These are phyloP conservation scores for Begonia peltatifolia DNA, from an alignment of 306 rosid species.

Conservation along the genomic window DNA sequence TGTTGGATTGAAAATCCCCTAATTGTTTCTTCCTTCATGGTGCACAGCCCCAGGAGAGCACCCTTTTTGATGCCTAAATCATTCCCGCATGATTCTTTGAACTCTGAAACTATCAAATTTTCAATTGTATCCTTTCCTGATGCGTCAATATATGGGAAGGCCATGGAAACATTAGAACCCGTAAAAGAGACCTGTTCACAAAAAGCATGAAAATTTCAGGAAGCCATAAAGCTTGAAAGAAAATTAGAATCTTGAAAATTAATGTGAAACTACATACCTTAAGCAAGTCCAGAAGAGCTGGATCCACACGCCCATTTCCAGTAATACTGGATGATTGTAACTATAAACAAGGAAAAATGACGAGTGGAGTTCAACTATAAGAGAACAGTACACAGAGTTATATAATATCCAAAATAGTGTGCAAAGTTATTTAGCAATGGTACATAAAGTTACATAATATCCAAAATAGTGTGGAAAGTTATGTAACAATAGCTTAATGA, in stretches of 20 bases:
- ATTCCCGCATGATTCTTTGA: conserved; percentile 64
- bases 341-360: conserved; percentile 15
- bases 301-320: conserved; percentile 31
- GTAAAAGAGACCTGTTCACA: conserved; percentile 53
- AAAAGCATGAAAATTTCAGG: conserved; percentile 7
- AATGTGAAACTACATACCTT: conserved; percentile 37
- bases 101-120: conserved; percentile 54
- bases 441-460: too few relatives aligned
- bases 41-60: conserved; percentile 53
- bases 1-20: conserved; percentile 29
- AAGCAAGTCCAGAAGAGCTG: conserved; percentile 52
- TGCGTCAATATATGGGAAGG: conserved; percentile 77
- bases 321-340: conserved; percentile 64
- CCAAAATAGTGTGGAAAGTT: too few relatives aligned
- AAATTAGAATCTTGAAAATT: not conserved
- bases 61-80: conserved; percentile 35
- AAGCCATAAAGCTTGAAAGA: not conserved
- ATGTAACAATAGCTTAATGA: too few relatives aligned
- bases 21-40: conserved; percentile 26
- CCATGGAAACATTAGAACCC: conserved; percentile 71
- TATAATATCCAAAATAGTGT: too few relatives aligned
- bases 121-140: conserved; percentile 52
- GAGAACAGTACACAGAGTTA: too few relatives aligned
- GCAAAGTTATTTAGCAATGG: too few relatives aligned
- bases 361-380: too few relatives aligned